Conservation (phyloP, 2,329 filamentous ascomycete species). For the Chaetothyriales sp. region DNA sequence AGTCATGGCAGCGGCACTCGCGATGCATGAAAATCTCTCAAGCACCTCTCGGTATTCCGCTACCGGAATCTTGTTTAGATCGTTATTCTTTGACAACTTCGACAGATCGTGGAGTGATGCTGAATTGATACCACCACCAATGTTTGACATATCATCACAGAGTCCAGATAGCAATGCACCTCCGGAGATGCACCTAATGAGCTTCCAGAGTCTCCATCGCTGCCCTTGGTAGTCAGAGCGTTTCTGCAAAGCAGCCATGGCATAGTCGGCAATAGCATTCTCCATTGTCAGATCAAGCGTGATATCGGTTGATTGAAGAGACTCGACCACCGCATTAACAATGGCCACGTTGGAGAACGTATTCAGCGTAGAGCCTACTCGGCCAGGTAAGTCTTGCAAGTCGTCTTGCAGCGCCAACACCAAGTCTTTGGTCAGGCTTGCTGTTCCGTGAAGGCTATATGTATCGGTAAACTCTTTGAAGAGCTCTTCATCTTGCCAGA, state of each 20-base stretch:
- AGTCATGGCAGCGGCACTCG: neutral
- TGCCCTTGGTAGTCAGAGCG: slow-evolving; percentile 14
- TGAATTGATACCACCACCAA: neutral
- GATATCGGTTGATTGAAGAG: neutral
- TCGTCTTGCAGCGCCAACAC: slow-evolving; percentile 6
- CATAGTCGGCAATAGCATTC: slow-evolving; percentile 1
- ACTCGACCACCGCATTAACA: slow-evolving; percentile 6
- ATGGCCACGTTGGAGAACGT: slow-evolving; percentile 11
- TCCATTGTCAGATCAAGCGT: neutral
- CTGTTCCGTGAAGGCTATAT: slow-evolving; percentile 4
- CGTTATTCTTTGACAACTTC: neutral
- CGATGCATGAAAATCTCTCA: neutral
- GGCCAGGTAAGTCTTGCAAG: slow-evolving; percentile 6
- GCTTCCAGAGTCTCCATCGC: slow-evolving; percentile 14
- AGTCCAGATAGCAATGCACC: neutral
- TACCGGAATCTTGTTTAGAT: neutral
- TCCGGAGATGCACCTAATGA: slow-evolving; percentile 4
- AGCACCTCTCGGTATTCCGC: neutral
- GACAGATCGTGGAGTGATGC: neutral
- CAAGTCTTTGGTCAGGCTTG: slow-evolving; percentile 5
- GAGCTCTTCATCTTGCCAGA: slow-evolving; percentile 35
- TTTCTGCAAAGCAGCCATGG: slow-evolving; percentile 6
- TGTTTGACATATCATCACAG: neutral
- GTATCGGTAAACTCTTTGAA: slow-evolving; percentile 22
- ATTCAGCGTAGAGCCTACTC: slow-evolving; percentile 8